Evolutionary conservation across 495 filamentous ascomycete genomes (phyloP), one percentile per base, ranked within the genome.

Genomic region (Penicillium lividum): DNA sequence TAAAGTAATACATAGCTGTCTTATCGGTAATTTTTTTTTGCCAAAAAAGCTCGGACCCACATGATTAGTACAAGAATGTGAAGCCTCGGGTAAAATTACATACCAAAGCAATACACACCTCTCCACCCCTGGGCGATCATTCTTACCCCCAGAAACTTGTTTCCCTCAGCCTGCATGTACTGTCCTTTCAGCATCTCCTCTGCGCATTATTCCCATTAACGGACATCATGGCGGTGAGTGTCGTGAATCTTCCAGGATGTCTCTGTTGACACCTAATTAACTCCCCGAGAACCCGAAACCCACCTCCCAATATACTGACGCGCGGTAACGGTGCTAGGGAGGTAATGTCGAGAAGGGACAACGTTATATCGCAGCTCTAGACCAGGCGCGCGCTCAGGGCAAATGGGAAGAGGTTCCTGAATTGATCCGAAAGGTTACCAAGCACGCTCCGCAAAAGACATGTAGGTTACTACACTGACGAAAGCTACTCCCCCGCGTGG

Each of bases 361-460:
- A 58, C 84, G 86, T 65, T 96, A 97, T 73, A 79, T 93, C 62
- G 78, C 81, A 67, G 84, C 84, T 74, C 84, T 98, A 62, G 90
- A 98, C 67, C 82, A 84, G 63, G 91, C 91, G 61, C 89, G 94
- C 57, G 94, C 90, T 68, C 85, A 93, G 66, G 91, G 90, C 30
- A 86, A 83, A 66, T 98, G 94, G 94, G 82, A 89, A 59, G 89
- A 89, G 30, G 82, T 97, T n/a, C 89, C 89, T 30, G 94, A 97
- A 75, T 78, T 96, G 58, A 85, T 90, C 63, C 84, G 92, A 63
- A 98, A 98, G 74, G 83, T 97, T 58, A 88, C 85, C 64, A 97
- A 98, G 67, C 93, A 98, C 82, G 91, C 92, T 58, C 88, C 92
- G 46, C 86, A 93, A 33, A 86, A 89, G 66, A 82, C 82, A 69